These are phyloP conservation scores for Cyberlindnera mississippiensis DNA, from an alignment of 805 yeast species.

Conservation along the genomic window DNA sequence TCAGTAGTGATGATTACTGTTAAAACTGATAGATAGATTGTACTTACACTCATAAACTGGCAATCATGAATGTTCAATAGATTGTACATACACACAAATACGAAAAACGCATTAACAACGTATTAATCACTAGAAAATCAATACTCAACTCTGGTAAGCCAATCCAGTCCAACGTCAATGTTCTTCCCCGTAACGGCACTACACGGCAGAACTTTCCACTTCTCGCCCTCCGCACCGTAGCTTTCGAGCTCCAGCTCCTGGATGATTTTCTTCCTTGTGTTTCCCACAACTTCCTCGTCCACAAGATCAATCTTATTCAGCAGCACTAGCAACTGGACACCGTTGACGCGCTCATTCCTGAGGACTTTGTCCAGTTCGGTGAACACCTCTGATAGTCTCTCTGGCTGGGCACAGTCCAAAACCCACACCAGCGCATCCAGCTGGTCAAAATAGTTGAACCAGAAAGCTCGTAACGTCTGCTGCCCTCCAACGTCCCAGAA, in stretches of 20 bases:
- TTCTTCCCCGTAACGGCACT: conserved; percentile 14
- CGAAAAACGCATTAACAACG: too few relatives aligned
- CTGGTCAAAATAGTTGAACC: conserved; percentile 83
- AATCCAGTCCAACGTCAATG: conserved; percentile 7
- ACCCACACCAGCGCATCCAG: conserved; percentile 81
- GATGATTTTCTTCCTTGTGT: conserved; percentile 8
- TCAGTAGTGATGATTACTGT: too few relatives aligned
- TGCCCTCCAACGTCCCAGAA: conserved; percentile 96
- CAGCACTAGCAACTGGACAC: conserved; percentile 62
- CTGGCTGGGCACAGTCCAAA: conserved; percentile 59
- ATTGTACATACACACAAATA: too few relatives aligned
- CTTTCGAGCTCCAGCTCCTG: conserved; percentile 10
- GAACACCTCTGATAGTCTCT: conserved; percentile 61
- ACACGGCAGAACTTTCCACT: conserved; percentile 14
- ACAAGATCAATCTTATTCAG: conserved; percentile 73
- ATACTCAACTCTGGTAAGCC: conserved; percentile 4
- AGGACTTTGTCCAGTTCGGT: conserved; percentile 60
- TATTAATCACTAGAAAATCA: too few relatives aligned
- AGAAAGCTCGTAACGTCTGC: conserved; percentile 72
- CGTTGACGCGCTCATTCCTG: conserved; percentile 54
- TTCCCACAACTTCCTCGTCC: conserved; percentile 24
- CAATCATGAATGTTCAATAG: too few relatives aligned
- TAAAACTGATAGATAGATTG: too few relatives aligned
- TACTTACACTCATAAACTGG: too few relatives aligned
- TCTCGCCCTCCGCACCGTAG: conserved; percentile 14